A percentile compares a stretch with the other conserved stretches of the same genome.
These are phyloP conservation scores for Trametes elegans DNA, from an alignment of 768 basidiomycete genomes.

Conservation along the genomic window DNA sequence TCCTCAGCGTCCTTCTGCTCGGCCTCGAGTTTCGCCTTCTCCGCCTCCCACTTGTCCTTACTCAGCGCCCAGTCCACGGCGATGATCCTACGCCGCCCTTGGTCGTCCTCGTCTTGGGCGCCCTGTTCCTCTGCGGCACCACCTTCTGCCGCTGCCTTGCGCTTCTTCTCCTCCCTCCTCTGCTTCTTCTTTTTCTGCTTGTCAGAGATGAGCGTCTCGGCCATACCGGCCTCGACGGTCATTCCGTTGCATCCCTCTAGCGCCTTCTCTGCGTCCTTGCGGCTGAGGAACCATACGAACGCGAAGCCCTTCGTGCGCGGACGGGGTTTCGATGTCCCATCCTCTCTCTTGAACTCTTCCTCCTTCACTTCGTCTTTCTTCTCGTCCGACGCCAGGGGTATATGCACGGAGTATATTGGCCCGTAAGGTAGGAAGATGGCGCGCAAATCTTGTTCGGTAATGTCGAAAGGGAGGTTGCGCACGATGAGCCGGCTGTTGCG, in stretches of 20 bases:
- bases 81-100: constrained; percentile 54
- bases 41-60: constrained; percentile 89
- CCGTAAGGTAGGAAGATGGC: constrained; percentile 86
- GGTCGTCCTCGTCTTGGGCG: constrained; percentile 34
- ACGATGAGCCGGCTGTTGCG: constrained; percentile 84
- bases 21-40: constrained; percentile 51
- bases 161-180: constrained; percentile 50
- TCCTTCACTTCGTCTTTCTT: constrained; percentile 31
- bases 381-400: constrained; percentile 45
- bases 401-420: constrained; percentile 80
- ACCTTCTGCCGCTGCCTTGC: constrained; percentile 26
- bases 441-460: constrained; percentile 81
- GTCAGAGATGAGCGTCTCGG: constrained; percentile 50
- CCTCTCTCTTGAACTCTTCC: constrained; percentile 27
- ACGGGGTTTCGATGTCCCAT: constrained; percentile 26
- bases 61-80: constrained; percentile 97
- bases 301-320: constrained; percentile 76
- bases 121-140: constrained; percentile 29
- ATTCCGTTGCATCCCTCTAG: constrained; percentile 79
- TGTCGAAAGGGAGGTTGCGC: constrained; percentile 84
- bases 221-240: constrained; percentile 61
- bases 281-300: constrained; percentile 91
- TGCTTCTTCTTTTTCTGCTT: constrained; percentile 72
- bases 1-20: constrained; percentile 34
- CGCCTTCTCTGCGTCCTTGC: constrained; percentile 81